Evolutionary conservation across 2,329 filamentous ascomycete species (phyloP).

Genomic region (Alternaria sp.): DNA sequence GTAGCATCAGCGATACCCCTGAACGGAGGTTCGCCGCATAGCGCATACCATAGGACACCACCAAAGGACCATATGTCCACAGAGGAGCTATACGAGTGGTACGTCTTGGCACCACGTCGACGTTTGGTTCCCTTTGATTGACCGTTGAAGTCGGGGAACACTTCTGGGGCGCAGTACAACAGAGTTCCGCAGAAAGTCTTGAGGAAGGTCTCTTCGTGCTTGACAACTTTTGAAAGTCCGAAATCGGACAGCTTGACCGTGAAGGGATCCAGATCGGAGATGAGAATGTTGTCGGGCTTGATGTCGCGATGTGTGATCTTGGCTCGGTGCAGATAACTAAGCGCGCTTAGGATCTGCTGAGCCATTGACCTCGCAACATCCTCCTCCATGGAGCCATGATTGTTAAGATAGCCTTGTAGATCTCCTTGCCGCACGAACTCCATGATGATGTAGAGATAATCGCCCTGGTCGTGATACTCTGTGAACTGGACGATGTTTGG

Average conservation of each 20-base stretch:
- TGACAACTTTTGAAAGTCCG: slow-evolving; percentile 92
- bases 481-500: slow-evolving; percentile 91
- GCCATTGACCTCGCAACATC: slow-evolving; percentile 73
- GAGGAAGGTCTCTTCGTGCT: slow-evolving; percentile 87
- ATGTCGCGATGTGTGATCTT: slow-evolving; percentile 98
- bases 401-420: slow-evolving; percentile 73
- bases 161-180: slow-evolving; percentile 94
- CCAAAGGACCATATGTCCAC: slow-evolving; percentile 97
- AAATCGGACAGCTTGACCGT: slow-evolving; percentile 94
- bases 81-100: slow-evolving; percentile 80
- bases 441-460: slow-evolving; percentile 95
- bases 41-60: slow-evolving; percentile 84
- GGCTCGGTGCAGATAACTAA: slow-evolving; percentile 84
- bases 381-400: slow-evolving; percentile 70
- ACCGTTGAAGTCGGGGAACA: slow-evolving; percentile 83
- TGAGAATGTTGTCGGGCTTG: slow-evolving; percentile 96
- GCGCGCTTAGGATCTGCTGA: slow-evolving; percentile 76
- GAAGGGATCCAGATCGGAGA: slow-evolving; percentile 74
- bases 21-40: slow-evolving; percentile 83
- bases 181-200: slow-evolving; percentile 97
- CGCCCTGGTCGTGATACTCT: slow-evolving; percentile 82
- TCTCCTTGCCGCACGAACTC: slow-evolving; percentile 87
- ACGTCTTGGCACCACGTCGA: slow-evolving; percentile 59
- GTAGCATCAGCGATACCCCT: slow-evolving; percentile 76
- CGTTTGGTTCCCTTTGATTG: slow-evolving; percentile 69